Percentiles rank a stretch among this genome's conserved stretches.
Evolutionary conservation across 495 filamentous ascomycete genomes (phyloP).

Genomic region (Staphylotrichum longicolle): DNA sequence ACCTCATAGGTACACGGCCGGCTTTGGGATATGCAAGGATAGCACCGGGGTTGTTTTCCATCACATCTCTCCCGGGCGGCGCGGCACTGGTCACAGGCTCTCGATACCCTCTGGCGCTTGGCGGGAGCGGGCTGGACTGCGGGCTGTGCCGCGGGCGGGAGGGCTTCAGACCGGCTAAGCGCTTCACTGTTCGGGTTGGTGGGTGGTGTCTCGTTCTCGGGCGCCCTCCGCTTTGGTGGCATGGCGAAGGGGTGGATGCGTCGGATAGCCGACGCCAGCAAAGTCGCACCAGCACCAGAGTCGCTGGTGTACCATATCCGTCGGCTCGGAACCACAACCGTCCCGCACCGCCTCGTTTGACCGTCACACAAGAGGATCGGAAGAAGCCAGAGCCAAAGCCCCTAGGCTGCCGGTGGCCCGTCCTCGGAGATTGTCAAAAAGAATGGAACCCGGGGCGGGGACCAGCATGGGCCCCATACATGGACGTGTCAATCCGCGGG

Average conservation of each 20-base stretch:
- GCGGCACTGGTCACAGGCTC: conserved; percentile 67
- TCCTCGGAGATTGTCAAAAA: not conserved
- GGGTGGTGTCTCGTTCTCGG: conserved; percentile 15
- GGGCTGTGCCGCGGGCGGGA: not conserved
- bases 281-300: conserved; percentile 5
- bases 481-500: conserved; percentile 6
- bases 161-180: no score
- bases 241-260: conserved; percentile 17
- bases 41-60: conserved; percentile 59
- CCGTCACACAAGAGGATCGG: not conserved
- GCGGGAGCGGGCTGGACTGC: conserved; percentile 15
- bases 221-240: conserved; percentile 28
- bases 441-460: not conserved
- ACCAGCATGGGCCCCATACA: not conserved
- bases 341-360: not conserved
- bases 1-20: conserved; percentile 66
- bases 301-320: conserved; percentile 14
- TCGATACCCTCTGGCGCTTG: conserved; percentile 62
- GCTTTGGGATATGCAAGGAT: conserved; percentile 59
- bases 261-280: conserved; percentile 6
- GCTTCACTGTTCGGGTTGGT: no score
- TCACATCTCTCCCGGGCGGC: conserved; percentile 67
- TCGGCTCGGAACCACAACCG: conserved; percentile 8
- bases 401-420: not conserved
- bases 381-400: not conserved